Evolutionary conservation across 78 protist genomes (phyloP), one percentile per base, ranked within the genome.

Genomic region (Dictyostelium citrinum): DNA sequence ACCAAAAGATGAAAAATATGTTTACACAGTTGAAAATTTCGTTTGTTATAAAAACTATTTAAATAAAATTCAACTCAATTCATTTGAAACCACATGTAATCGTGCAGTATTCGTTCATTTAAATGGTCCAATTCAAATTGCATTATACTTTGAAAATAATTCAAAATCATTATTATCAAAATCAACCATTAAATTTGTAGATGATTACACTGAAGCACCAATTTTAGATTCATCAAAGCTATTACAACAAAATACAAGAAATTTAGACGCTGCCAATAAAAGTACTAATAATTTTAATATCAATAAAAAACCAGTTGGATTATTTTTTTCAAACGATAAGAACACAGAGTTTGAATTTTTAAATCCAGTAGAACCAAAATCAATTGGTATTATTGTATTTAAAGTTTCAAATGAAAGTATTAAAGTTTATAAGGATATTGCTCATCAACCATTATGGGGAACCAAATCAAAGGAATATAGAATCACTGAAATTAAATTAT

Each of bases 81-180:
- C 77, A 33, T 70, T 70, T 7, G n/a, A 70, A 12, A 33, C 77
- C 1, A 27, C 33, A 17, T 27, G 46, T 33, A 70, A 29, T 33
- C 77, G 77, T 70, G 77, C 77, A 10, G 77, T 70, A 17, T 33
- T 70, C 10, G 77, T 70, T 70, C n/a, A 33, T 70, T 39, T 39
- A 33, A 2, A 17, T 3, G 77, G 77, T 16, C 45, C 45, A 33
- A 70, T 70, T 33, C 37, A 33, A 70, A 70, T 70, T 70, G 14
- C 77, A 33, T 33, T 70, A 33, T 70, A 16, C 77, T 70, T 70
- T 33, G 10, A 70, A 27, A 70, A 70, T 1, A 70, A 29, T 33
- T 31, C 41, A 14, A 16, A 27, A 33, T 31, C 33, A 12, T 29
- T 31, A 29, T 33, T 70, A 70, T 27, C 24, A 16, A 70, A 70